A percentile compares a stretch with the other conserved stretches of the same genome.
These are phyloP conservation scores for Cynara cardunculus DNA, from an alignment of 129 eudicot species.

Conservation along the genomic window DNA sequence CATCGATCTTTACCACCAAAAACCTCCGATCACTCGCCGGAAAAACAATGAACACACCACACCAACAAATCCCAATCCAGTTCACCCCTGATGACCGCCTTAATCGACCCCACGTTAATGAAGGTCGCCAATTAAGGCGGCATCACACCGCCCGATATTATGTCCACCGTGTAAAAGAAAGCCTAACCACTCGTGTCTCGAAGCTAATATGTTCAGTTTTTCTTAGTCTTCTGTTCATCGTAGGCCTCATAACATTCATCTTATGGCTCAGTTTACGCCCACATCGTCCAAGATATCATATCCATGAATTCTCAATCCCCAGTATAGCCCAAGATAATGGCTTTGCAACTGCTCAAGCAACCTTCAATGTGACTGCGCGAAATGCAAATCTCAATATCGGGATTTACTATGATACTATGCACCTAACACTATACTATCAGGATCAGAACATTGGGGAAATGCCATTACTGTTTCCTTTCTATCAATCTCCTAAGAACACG, in stretches of 20 bases:
- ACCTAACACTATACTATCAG: constrained; percentile 38
- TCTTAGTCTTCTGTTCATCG: constrained; percentile 51
- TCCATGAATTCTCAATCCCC: constrained; percentile 57
- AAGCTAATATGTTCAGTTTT: constrained; percentile 73
- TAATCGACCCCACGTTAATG: constrained; percentile 22
- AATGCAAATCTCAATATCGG: constrained; percentile 65
- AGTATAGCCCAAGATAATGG: constrained; percentile 48
- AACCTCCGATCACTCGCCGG: not conserved
- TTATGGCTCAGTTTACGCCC: constrained; percentile 89
- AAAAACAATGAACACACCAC: constrained; percentile 30
- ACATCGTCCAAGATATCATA: constrained; percentile 69
- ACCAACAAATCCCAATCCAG: constrained; percentile 33
- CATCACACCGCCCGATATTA: constrained; percentile 69
- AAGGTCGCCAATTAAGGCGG: constrained; percentile 36
- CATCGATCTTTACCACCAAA: not conserved
- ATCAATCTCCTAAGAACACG: constrained; percentile 65
- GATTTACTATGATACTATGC: constrained; percentile 51
- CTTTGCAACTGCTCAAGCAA: constrained; percentile 39
- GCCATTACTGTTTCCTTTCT: constrained; percentile 41
- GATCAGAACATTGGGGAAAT: constrained; percentile 59
- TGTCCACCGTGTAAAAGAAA: constrained; percentile 76
- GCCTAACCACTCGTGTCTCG: constrained; percentile 66
- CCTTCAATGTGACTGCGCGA: constrained; percentile 52
- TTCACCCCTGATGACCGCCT: constrained; percentile 39
- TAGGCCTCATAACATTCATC: constrained; percentile 75